Conservation (phyloP, 495 filamentous ascomycete species). For the Saxispiralis lemnorum region DNA sequence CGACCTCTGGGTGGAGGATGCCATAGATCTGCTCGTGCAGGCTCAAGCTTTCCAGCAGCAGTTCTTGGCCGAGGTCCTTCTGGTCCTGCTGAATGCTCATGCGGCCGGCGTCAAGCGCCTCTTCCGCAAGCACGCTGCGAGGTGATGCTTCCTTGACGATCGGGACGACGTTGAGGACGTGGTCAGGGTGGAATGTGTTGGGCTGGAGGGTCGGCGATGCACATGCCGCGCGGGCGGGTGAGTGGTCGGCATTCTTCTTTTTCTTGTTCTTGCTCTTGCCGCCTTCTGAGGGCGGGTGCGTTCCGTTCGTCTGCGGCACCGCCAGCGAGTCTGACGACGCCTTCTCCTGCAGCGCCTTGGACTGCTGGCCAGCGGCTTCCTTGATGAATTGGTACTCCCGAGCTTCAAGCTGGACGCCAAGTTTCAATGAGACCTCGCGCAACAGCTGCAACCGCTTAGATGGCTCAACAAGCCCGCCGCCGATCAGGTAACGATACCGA, state of each 20-base stretch:
- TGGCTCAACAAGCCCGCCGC: conserved; percentile 43
- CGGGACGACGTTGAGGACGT: conserved; percentile 80
- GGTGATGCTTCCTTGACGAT: conserved; percentile 86
- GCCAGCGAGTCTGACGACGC: conserved; percentile 22
- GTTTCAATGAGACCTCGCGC: conserved; percentile 73
- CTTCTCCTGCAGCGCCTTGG: conserved; percentile 4
- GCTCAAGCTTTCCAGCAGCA: conserved; percentile 85
- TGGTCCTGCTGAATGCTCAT: conserved; percentile 88
- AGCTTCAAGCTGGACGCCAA: conserved; percentile 73
- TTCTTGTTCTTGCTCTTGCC: conserved; percentile 65
- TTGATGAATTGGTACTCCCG: conserved; percentile 64
- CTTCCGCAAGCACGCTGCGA: conserved; percentile 72
- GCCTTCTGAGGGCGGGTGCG: conserved; percentile 21
- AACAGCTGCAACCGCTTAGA: conserved; percentile 67
- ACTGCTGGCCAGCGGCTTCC: conserved; percentile 13
- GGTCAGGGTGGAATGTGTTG: conserved; percentile 61
- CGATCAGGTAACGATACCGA: conserved; percentile 61
- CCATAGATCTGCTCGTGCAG: conserved; percentile 98
- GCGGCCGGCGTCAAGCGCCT: conserved; percentile 84
- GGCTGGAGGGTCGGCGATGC: conserved; percentile 31
- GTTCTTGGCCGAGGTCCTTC: conserved; percentile 88
- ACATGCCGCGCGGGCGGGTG: conserved; percentile 32
- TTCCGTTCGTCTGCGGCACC: conserved; percentile 27
- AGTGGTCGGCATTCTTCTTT: conserved; percentile 40
- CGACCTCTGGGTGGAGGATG: conserved; percentile 90